A percentile compares a stretch with the other conserved stretches of the same genome.
Conservation (phyloP, 805 yeast genomes). For the Saccharomyces paradoxus region DNA sequence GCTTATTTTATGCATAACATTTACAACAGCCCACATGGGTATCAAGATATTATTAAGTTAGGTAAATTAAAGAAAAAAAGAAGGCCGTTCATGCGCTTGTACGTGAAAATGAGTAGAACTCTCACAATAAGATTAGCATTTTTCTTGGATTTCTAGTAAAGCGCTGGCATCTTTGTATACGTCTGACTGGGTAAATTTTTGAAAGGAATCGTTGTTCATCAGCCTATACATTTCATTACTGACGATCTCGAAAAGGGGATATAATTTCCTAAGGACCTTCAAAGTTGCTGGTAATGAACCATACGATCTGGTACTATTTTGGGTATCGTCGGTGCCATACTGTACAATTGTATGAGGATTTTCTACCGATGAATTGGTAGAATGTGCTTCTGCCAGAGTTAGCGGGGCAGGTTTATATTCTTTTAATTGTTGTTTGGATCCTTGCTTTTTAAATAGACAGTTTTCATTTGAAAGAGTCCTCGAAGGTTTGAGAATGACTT, state of each 20-base stretch:
- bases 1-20: not conserved
- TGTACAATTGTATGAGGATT: not conserved
- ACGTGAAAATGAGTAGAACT: not conserved
- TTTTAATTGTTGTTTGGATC: not conserved
- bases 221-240: slow-evolving; percentile 43
- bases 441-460: not conserved
- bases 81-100: not conserved
- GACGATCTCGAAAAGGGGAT: slow-evolving; percentile 42
- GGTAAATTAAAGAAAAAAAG: not conserved
- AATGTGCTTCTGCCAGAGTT: not conserved
- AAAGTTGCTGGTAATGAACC: slow-evolving; percentile 22
- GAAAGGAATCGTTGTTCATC: slow-evolving; percentile 68
- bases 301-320: not conserved
- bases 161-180: slow-evolving; percentile 29
- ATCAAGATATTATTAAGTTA: not conserved
- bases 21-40: not conserved
- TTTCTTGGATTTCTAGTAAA: not conserved
- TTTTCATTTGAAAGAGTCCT: not conserved
- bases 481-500: not conserved
- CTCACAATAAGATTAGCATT: not conserved
- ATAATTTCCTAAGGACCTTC: slow-evolving; percentile 31
- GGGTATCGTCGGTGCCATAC: not conserved
- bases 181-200: slow-evolving; percentile 50
- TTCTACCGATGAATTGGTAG: not conserved
- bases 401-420: slow-evolving; percentile 3